Base-by-base conservation (phyloP, 805 yeast genomes). In the Lipomyces starkeyi region DNA sequence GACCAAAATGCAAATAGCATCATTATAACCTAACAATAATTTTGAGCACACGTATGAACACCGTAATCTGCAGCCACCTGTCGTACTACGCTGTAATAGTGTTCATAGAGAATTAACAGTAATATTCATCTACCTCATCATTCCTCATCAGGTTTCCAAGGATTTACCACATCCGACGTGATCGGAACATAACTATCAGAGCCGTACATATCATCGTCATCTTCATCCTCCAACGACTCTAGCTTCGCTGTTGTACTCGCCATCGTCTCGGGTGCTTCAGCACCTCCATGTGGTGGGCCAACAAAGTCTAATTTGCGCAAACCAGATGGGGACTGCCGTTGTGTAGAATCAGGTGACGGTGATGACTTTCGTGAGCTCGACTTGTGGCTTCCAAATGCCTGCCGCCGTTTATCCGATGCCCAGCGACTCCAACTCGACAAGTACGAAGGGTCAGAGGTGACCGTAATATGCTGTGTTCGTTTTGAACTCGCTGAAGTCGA, bases 381-480 rank as follows among this genome's bases (percentile, higher is more conserved):
- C 20, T 55, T 32, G 43, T 43, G 27, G 17, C 29, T 57, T 20
- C 65, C 62, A 13, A 68, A 62, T 53, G 67, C 68, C 47, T 63
- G 61, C 11, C 69, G 66, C 27, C 71, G 65, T 49, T 61, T 68
- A 9, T 68, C 73, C n/a, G 67, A 59, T 3, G 72, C 72, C 73
- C 73, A 70, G 32, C 64, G 43, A 4, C 64, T 54, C 73, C 73
- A 70, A 25, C 58, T 34, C n/a, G 67, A 37, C 7, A 63, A 8
- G 35, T 56, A 58, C 22, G 70, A 62, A 5, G 70, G 61, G 32
- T 66, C 69, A 11, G 67, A 17, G 17, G 56, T 59, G 32, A 58
- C 29, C 7, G 59, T 63, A 49, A n/a, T 61, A 61, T 62, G 69
- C 47, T 66, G 66, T 2, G 61, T 22, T 34, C 69, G 35, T 34